Evolutionary conservation across 75 land plant species (phyloP), one percentile per base, ranked within the genome.

Genomic region (Selaginella moellendorffii): DNA sequence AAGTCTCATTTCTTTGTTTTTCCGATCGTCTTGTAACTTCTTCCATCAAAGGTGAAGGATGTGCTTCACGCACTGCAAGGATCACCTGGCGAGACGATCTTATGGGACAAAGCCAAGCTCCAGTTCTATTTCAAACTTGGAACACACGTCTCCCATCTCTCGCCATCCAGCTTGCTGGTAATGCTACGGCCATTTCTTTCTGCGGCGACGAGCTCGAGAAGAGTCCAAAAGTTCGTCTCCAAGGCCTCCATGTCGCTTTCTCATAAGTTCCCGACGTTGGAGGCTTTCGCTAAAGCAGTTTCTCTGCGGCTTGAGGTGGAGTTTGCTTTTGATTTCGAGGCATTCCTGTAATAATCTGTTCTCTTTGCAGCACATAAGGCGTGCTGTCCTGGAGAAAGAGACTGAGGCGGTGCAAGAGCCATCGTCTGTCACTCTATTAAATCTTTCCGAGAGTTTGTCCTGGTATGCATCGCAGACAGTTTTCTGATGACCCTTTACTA

Each of bases 51-150:
- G 97, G 97, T 91, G 0, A 69, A 64, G 31, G 86, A 80, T 68
- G 82, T 91, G 18, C 68, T 91, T 5, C 83, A 79, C 53, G 83
- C 85, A 76, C 72, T 91, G 21, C 97, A 91, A 76, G 97, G 97
- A 18, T 72, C 64, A 23, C 70, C 86, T 0, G 75, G 81, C 73
- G 67, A 72, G 22, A 36, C 76, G 27, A 78, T 91, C 52, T 74
- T 56, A 54, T 85, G 93, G 97, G 89, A 91, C 68, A 63, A 65
- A 1, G 26, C 19, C 12, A 73, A 2, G 5, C 72, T 72, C 65
- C 20, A 27, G 1, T 91, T 79, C 73, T 54, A 8, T 61, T 65
- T 71, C 14, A 76, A 76, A 36, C 52, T 29, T 72, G 93, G 93
- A 31, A 60, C 82, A 10, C 78, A 87, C 68, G 80, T 82, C 26